A percentile compares a stretch with the other conserved stretches of the same genome.
Conservation (phyloP, 306 rosid species). For the Dalbergia oliveri region DNA sequence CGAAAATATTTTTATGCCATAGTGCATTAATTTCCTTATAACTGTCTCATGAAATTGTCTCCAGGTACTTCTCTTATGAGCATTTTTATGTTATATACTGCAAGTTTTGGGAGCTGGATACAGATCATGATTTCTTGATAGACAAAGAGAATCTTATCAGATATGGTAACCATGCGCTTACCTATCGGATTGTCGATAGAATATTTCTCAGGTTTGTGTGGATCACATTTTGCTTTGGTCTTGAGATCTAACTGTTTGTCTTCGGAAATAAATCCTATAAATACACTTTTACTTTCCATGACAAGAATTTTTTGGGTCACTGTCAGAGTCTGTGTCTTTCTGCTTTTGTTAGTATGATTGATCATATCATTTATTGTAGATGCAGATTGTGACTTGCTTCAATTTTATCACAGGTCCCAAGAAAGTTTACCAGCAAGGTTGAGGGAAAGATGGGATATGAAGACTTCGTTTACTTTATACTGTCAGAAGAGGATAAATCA, state of each 20-base stretch:
- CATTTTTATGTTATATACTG: slow-evolving; percentile 99
- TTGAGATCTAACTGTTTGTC: slow-evolving; percentile 26
- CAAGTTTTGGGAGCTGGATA: slow-evolving; percentile 99
- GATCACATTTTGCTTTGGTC: slow-evolving; percentile 38
- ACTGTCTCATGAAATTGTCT: slow-evolving; percentile 36
- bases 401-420: slow-evolving; percentile 69
- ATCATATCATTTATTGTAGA: slow-evolving; percentile 36
- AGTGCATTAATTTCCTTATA: background rate
- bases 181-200: slow-evolving; percentile 98
- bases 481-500: slow-evolving; percentile 95
- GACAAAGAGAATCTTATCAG: slow-evolving; percentile 99
- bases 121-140: slow-evolving; percentile 97
- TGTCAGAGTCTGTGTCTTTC: background rate
- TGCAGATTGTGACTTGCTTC: slow-evolving; percentile 43
- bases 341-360: slow-evolving; percentile 10
- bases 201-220: slow-evolving; percentile 96
- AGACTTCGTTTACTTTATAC: slow-evolving; percentile 97
- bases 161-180: slow-evolving; percentile 99
- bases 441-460: slow-evolving; percentile 99
- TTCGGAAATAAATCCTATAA: slow-evolving; percentile 2
- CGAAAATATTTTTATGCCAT: background rate
- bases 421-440: slow-evolving; percentile 95
- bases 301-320: slow-evolving; percentile 25
- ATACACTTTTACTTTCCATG: slow-evolving; percentile 9
- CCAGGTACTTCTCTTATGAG: slow-evolving; percentile 97